Evolutionary conservation across 202 grass and related monocot species (phyloP), one percentile per base, ranked within the genome.

Genomic region (Eragrostis tef): DNA sequence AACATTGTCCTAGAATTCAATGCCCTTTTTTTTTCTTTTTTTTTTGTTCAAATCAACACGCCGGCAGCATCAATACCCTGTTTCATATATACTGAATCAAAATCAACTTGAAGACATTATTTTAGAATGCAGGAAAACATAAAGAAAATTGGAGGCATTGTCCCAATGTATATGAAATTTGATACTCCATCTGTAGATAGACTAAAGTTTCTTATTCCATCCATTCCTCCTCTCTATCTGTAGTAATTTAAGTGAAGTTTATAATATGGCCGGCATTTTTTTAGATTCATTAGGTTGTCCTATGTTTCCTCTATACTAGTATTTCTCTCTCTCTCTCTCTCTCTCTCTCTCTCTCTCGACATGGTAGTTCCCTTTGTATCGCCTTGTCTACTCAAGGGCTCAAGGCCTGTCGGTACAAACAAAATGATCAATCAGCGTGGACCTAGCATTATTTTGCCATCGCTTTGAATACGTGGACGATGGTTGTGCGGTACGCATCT

Each of bases 381-480:
- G 9, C 10, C 19, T 26, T 16, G 76, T 70, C 62, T 26, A 71
- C 79, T 87, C 85, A 14, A 7, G n/a, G 48, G 19, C 62, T 61
- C 22, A 0, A 14, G 12, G 11, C 29, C 22, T 53, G 86, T 63
- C 45, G 63, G 62, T 80, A 70, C 45, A 64, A 80, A 88, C 86
- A 84, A 88, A 68, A 70, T 19, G 63, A 73, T 80, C 70, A 71
- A 71, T 85, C 77, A 81, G 65, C 19, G 82, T 67, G 77, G 71
- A 77, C 71, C 56, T 49, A 9, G 9, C 21, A 45, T 19, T 36
- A 17, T 15, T 64, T 61, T 16, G 11, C 2, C 56, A 7, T 42
- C 22, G 17, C 29, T 41, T 15, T 64, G 41, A 26, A 1, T 47
- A n/a, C 69, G 53, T 34, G 77, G 64, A 39, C 59, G 77, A 78